Percentiles rank a stretch among this genome's conserved stretches.
These are phyloP conservation scores for Spiromastix sp. DNA, from an alignment of 2,329 filamentous ascomycete genomes.

Conservation along the genomic window DNA sequence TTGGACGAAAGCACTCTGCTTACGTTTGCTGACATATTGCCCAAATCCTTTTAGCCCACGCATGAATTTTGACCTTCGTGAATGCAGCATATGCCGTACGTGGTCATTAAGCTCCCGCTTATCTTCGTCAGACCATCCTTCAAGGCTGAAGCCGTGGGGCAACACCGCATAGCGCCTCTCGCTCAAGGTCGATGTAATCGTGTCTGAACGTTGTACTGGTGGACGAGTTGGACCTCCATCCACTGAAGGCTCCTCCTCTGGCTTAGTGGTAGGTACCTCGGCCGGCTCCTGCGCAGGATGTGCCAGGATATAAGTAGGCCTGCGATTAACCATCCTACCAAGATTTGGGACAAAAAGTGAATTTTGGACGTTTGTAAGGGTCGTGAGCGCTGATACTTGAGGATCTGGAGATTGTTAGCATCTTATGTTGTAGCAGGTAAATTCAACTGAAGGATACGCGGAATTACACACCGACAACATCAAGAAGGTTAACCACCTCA, in stretches of 20 bases:
- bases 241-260: constrained; percentile 14
- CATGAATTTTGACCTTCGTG: constrained; percentile 67
- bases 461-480: constrained; percentile 50
- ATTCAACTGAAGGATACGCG: background rate
- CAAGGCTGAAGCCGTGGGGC: constrained; percentile 60
- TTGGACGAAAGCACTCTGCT: too few relatives aligned
- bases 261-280: background rate
- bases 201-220: constrained; percentile 26
- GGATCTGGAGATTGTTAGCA: constrained; percentile 50
- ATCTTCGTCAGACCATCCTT: constrained; percentile 66
- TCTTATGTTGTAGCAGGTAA: background rate
- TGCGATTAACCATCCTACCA: constrained; percentile 63
- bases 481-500: constrained; percentile 56
- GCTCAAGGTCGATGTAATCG: constrained; percentile 57
- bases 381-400: constrained; percentile 71
- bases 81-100: constrained; percentile 80
- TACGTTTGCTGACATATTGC: constrained; percentile 63
- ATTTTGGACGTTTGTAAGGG: constrained; percentile 81
- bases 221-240: constrained; percentile 6
- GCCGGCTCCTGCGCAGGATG: constrained; percentile 16
- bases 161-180: constrained; percentile 69
- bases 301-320: constrained; percentile 67
- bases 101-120: constrained; percentile 72
- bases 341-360: constrained; percentile 77
- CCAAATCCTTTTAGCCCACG: constrained; percentile 68